Evolutionary conservation across 345 rosid species (phyloP).

Genomic region (Turnera subulata): DNA sequence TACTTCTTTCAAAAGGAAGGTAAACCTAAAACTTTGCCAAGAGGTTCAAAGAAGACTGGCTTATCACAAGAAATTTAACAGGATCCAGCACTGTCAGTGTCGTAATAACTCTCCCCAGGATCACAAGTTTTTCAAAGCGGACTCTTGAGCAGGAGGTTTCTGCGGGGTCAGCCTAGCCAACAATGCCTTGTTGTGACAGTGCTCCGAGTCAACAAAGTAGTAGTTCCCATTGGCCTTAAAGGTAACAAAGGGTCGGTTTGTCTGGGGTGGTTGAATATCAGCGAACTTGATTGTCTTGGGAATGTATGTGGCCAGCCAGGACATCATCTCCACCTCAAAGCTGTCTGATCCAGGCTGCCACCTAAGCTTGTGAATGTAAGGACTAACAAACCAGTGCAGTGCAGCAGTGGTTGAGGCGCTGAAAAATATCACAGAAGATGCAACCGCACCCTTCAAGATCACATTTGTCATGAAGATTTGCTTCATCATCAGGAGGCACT

Average conservation of each 20-base stretch:
- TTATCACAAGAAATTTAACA: no score
- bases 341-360: slow-evolving; percentile 94
- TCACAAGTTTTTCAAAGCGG: slow-evolving; percentile 86
- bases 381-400: slow-evolving; percentile 93
- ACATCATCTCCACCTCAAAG: slow-evolving; percentile 89
- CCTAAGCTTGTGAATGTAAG: slow-evolving; percentile 81
- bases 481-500: no score
- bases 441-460: slow-evolving; percentile 87
- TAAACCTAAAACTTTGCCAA: no score
- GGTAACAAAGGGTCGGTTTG: slow-evolving; percentile 83
- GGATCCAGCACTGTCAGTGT: no score
- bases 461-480: no score
- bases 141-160: slow-evolving; percentile 56
- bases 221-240: slow-evolving; percentile 71
- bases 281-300: slow-evolving; percentile 71
- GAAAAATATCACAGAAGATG: slow-evolving; percentile 72
- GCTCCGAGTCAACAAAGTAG: slow-evolving; percentile 70
- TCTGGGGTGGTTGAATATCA: slow-evolving; percentile 64
- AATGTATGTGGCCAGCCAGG: slow-evolving; percentile 68
- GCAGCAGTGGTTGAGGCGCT: slow-evolving; percentile 79
- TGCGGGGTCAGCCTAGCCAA: slow-evolving; percentile 71
- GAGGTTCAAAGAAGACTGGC: no score
- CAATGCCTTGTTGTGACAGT: slow-evolving; percentile 85
- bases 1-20: no score
- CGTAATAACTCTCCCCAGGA: no score